Conservation (phyloP, 2,329 filamentous ascomycete genomes). For the Pseudocercospora eumusae region DNA sequence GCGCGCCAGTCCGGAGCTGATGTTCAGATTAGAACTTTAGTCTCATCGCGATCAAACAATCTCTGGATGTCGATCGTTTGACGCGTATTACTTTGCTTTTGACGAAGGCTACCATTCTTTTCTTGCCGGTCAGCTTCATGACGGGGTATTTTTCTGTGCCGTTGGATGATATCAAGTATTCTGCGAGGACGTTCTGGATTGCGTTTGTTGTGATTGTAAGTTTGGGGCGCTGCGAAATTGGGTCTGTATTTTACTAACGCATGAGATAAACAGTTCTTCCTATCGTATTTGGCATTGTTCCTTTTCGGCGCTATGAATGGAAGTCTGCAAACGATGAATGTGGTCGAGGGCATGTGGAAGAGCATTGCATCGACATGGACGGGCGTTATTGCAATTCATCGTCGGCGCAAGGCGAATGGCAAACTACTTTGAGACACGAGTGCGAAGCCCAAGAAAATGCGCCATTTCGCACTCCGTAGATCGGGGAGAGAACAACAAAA, state of each 20-base stretch:
- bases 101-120: constrained; percentile 73
- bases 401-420: constrained; percentile 12
- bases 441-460: not conserved
- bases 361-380: constrained; percentile 18
- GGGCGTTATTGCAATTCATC: constrained; percentile 5
- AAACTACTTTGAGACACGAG: not conserved
- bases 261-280: constrained; percentile 45
- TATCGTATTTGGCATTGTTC: constrained; percentile 61
- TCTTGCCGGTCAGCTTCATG: constrained; percentile 66
- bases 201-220: constrained; percentile 60
- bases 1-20: constrained; percentile 6
- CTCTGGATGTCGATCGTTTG: constrained; percentile 68
- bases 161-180: constrained; percentile 63
- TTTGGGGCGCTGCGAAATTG: not conserved
- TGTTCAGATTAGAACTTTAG: constrained; percentile 66
- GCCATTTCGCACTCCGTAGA: not conserved
- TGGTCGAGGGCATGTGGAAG: constrained; percentile 22
- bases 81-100: constrained; percentile 71
- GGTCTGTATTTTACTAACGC: not conserved
- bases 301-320: constrained; percentile 60
- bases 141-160: constrained; percentile 73
- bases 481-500: not conserved
- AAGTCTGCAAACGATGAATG: constrained; percentile 50
- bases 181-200: constrained; percentile 65
- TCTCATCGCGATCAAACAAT: constrained; percentile 73